These are phyloP conservation scores for Peniophora sp. DNA, from an alignment of 1,284 basidiomycete species.

Conservation along the genomic window DNA sequence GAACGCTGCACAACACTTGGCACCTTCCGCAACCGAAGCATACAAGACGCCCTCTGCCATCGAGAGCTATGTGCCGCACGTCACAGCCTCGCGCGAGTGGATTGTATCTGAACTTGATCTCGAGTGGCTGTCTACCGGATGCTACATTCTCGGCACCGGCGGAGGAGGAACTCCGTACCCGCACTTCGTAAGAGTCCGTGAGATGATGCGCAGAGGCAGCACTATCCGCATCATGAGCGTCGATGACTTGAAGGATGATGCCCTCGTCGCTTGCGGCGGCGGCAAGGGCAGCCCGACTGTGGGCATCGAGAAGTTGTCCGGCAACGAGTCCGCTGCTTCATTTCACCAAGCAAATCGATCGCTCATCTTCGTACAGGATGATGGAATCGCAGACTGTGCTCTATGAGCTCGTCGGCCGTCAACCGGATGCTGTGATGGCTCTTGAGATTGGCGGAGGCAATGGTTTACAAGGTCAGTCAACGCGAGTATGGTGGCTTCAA, in stretches of 20 bases:
- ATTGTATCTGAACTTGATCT: slow-evolving; percentile 26
- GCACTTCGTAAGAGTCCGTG: slow-evolving; percentile 13
- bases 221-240: slow-evolving; percentile 14
- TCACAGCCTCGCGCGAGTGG: slow-evolving; percentile 23
- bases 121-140: slow-evolving; percentile 16
- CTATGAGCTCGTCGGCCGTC: slow-evolving; percentile 3
- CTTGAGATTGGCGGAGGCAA: slow-evolving; percentile 25
- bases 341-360: neutral
- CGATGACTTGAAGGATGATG: slow-evolving; percentile 9
- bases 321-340: neutral
- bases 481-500: neutral
- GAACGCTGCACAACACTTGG: neutral
- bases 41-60: slow-evolving; percentile 1
- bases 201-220: slow-evolving; percentile 14
- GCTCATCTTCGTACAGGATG: slow-evolving; percentile 1
- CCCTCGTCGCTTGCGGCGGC: slow-evolving; percentile 6
- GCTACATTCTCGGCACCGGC: slow-evolving; percentile 17
- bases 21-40: neutral
- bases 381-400: slow-evolving; percentile 7
- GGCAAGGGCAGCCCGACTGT: slow-evolving; percentile 25
- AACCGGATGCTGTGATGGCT: slow-evolving; percentile 8
- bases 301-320: slow-evolving; percentile 7
- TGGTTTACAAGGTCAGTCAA: slow-evolving; percentile 16
- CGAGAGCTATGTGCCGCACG: slow-evolving; percentile 17
- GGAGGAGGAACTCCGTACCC: slow-evolving; percentile 17